Conservation (phyloP, 108 stramenopile species). For the Asterionellopsis glacialis region DNA sequence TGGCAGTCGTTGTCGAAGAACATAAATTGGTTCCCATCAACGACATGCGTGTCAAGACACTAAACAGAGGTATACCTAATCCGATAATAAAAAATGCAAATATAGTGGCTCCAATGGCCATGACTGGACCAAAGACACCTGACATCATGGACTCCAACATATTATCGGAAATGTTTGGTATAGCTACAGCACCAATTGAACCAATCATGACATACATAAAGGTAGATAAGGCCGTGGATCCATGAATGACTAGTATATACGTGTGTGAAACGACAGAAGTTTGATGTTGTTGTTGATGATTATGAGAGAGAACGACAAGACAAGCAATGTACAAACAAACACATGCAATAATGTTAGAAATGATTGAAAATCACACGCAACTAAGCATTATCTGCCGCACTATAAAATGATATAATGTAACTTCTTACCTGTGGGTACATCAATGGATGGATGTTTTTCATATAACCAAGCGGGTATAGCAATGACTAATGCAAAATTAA, state of each 20-base stretch:
- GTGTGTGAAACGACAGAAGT: neutral
- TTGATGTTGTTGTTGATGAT: neutral
- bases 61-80: slow-evolving; percentile 65
- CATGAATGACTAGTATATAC: slow-evolving; percentile 27
- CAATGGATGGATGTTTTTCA: slow-evolving; percentile 52
- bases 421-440: slow-evolving; percentile 19
- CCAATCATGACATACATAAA: slow-evolving; percentile 60
- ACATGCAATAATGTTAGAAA: too few relatives aligned
- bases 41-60: slow-evolving; percentile 49
- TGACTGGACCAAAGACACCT: slow-evolving; percentile 46
- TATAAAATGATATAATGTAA: neutral
- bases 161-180: slow-evolving; percentile 51
- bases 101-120: slow-evolving; percentile 34
- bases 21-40: slow-evolving; percentile 41
- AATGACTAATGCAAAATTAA: slow-evolving; percentile 67
- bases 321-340: too few relatives aligned
- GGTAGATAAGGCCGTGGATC: slow-evolving; percentile 30
- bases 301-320: too few relatives aligned
- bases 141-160: slow-evolving; percentile 61
- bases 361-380: too few relatives aligned
- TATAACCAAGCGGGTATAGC: slow-evolving; percentile 77
- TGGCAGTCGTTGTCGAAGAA: slow-evolving; percentile 12
- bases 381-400: too few relatives aligned
- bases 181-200: slow-evolving; percentile 50
- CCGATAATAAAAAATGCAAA: slow-evolving; percentile 79